phyloP scores from a whole-genome alignment of 768 basidiomycete genomes.

The Pleurotus eryngii region DNA sequence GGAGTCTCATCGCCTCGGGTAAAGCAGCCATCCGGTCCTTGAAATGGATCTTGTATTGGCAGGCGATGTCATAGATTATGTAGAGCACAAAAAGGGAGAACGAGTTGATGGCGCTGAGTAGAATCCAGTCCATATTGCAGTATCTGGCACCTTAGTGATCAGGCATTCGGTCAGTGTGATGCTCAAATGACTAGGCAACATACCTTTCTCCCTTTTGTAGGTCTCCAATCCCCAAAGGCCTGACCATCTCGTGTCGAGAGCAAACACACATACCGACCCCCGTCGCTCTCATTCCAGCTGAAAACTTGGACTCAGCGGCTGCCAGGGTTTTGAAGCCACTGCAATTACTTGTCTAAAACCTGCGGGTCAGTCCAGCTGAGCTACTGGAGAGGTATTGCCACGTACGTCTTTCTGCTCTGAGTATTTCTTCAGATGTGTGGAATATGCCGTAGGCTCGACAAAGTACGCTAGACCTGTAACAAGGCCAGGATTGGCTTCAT shows the following conservation, averaged over 20 bases:
- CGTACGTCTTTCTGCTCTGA: no score
- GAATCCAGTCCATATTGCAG: slow-evolving; percentile 5
- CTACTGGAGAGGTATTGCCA: no score
- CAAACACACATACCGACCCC: slow-evolving; percentile 7
- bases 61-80: background rate
- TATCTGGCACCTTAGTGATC: background rate
- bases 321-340: no score
- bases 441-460: no score
- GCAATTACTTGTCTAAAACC: no score
- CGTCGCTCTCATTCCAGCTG: no score
- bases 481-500: no score
- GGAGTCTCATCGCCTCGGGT: background rate
- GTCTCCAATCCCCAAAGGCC: background rate
- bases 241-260: slow-evolving; percentile 1
- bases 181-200: background rate
- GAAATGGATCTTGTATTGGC: background rate
- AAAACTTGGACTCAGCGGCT: no score
- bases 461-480: no score
- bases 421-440: no score
- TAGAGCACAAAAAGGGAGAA: background rate
- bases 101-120: background rate
- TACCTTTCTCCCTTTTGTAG: slow-evolving; percentile 4
- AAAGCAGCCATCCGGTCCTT: background rate
- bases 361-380: no score
- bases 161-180: no score